A percentile compares a stretch with the other conserved stretches of the same genome.
phyloP scores from a whole-genome alignment of 2,329 filamentous ascomycete genomes.

The Leptographium lundbergii region DNA sequence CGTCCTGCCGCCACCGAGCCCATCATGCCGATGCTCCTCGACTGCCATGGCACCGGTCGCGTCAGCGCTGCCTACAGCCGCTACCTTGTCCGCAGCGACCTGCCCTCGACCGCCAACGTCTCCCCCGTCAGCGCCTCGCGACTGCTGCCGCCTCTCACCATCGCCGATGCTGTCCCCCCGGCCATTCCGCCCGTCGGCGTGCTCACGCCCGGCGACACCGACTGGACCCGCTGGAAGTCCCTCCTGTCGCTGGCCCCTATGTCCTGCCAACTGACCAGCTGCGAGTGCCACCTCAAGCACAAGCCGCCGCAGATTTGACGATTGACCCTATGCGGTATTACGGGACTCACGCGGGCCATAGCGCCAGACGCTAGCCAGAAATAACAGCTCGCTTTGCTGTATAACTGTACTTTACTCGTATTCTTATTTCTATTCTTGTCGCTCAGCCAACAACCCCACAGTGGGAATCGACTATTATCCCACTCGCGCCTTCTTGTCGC shows the following conservation, averaged over 20 bases:
- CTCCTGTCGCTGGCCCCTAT: neutral
- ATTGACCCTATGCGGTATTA: neutral
- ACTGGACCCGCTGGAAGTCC: neutral
- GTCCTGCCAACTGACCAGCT: neutral
- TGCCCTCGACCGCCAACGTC: neutral
- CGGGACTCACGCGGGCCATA: neutral
- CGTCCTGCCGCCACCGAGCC: neutral
- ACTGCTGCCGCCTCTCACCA: neutral
- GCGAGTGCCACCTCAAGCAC: neutral
- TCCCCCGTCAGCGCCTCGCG: neutral
- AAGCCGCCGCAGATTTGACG: neutral
- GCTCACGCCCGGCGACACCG: neutral
- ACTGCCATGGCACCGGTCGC: too few relatives aligned
- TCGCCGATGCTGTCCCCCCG: neutral
- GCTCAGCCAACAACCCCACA: too few relatives aligned
- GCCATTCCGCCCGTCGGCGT: neutral
- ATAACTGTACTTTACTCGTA: too few relatives aligned
- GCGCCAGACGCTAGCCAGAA: too few relatives aligned
- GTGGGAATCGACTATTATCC: too few relatives aligned
- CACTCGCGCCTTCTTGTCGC: too few relatives aligned
- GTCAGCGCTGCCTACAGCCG: too few relatives aligned
- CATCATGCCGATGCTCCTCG: neutral
- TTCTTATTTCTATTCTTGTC: too few relatives aligned
- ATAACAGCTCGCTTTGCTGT: too few relatives aligned
- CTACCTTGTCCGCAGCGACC: too few relatives aligned